Conservation (phyloP, 371 early-diverging fungal species). For the Mortierella sp. region DNA sequence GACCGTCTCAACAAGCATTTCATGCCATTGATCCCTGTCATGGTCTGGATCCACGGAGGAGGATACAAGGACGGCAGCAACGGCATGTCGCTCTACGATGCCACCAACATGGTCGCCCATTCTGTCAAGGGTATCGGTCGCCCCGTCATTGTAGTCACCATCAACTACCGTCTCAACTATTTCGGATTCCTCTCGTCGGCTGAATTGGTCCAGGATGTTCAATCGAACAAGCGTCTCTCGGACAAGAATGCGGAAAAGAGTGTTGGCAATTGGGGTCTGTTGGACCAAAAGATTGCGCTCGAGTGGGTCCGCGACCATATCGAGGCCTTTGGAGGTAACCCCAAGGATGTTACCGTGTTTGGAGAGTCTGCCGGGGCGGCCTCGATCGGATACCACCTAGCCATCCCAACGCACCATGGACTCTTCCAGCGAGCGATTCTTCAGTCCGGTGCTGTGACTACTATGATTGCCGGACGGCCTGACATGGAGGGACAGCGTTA, state of each 20-base stretch:
- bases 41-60: conserved; percentile 60
- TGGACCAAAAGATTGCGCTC: conserved; percentile 63
- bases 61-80: conserved; percentile 52
- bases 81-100: conserved; percentile 38
- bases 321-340: conserved; percentile 66
- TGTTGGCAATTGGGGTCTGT: conserved; percentile 62
- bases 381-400: conserved; percentile 56
- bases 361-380: conserved; percentile 69
- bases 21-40: conserved; percentile 45
- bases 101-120: conserved; percentile 40
- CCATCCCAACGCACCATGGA: conserved; percentile 38
- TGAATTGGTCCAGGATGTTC: conserved; percentile 47
- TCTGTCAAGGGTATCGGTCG: conserved; percentile 32
- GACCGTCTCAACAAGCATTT: conserved; percentile 10
- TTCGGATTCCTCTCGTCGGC: conserved; percentile 57
- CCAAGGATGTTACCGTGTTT: conserved; percentile 60
- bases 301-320: conserved; percentile 68
- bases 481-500: conserved; percentile 44
- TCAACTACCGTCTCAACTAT: conserved; percentile 59
- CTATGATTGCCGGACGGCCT: conserved; percentile 38
- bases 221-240: conserved; percentile 22
- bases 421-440: conserved; percentile 60
- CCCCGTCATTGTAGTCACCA: conserved; percentile 56
- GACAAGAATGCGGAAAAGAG: conserved; percentile 17
- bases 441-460: conserved; percentile 49